Evolutionary conservation across 2,329 filamentous ascomycete genomes (phyloP), one percentile per base, ranked within the genome.

Genomic region (Metarhizium sp.): DNA sequence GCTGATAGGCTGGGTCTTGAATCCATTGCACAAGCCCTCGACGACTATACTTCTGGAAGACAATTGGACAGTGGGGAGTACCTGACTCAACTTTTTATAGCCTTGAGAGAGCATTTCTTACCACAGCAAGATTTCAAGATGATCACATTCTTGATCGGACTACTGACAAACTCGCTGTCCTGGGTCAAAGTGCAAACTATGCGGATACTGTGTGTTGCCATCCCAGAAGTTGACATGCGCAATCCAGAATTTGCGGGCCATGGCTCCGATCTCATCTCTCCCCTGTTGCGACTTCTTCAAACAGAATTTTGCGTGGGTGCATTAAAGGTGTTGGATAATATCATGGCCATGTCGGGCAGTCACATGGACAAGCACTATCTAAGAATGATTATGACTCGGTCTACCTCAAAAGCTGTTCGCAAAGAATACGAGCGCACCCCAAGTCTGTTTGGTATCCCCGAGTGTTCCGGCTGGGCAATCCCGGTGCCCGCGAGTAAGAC

Each of bases 331-430:
- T 76, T 99, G 57, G 94, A 99, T 69, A 89, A 92, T 60, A 94
- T 97, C 63, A 95, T 96, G 81, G 90, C 88, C 32, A 92, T 97
- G 76, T 91, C 91, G 0, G 88, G 90, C 4, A 91, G 88, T 36
- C 88, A 92, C 1, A 90, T 96, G 80, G 94, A 97, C 69, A 90
- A 89, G 63, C 90, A 96, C 63, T 91, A 97, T 66, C 75, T 99
- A 57, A 85, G 94, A 43, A 99, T 99, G 95, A 97, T 92, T 70
- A 96, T 99, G 90, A 92, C 91, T 5, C 87, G 89, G 13, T 86
- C 88, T 1, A 90, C 91, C 2, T 94, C 91, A 0, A 87, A 88
- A 62, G 84, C 87, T 0, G 87, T 94, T 51, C 86, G 90, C 51
- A 97, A 96, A 67, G 92, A 97, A 71, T 97, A 96, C 63, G 92